Percentiles rank a stretch among this genome's conserved stretches.
These are phyloP conservation scores for Biancaea sappan DNA, from an alignment of 306 rosid genomes.

Conservation along the genomic window DNA sequence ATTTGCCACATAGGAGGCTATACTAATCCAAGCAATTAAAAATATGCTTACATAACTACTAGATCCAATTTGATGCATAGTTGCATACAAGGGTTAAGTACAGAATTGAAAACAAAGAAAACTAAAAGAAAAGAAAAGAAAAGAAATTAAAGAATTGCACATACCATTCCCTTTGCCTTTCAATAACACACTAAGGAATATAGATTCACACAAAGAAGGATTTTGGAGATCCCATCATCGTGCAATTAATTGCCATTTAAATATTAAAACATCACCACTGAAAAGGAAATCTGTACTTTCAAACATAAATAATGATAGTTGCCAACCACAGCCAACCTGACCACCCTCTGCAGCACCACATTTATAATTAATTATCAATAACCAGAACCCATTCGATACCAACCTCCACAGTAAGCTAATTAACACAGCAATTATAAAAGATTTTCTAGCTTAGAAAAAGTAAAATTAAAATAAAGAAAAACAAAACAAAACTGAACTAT, in stretches of 20 bases:
- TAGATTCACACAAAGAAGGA: constrained; percentile 32
- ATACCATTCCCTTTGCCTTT: constrained; percentile 26
- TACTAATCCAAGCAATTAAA: constrained; percentile 40
- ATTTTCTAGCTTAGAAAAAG: constrained; percentile 19
- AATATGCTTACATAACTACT: constrained; percentile 31
- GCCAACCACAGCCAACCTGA: constrained; percentile 53
- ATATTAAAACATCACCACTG: constrained; percentile 36
- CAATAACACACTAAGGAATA: constrained; percentile 31
- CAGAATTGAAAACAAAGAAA: background rate
- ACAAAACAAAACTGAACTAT: background rate
- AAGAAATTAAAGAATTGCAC: constrained; percentile 24
- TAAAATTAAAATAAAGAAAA: background rate
- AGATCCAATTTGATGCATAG: constrained; percentile 38
- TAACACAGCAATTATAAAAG: constrained; percentile 19
- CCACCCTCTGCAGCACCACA: constrained; percentile 34
- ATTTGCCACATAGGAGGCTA: constrained; percentile 34
- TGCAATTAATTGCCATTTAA: constrained; percentile 25
- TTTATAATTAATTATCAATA: background rate
- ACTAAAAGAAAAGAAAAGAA: background rate
- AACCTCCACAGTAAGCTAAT: constrained; percentile 10
- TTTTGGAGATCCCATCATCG: constrained; percentile 36
- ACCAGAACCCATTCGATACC: constrained; percentile 21
- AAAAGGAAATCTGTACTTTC: constrained; percentile 76
- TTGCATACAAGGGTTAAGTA: constrained; percentile 31
- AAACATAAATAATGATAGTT: constrained; percentile 50